Percentiles rank a stretch among this genome's conserved stretches.
Evolutionary conservation across 139 green algal species (phyloP).

Genomic region (Chlamydomonas sphaeroides): DNA sequence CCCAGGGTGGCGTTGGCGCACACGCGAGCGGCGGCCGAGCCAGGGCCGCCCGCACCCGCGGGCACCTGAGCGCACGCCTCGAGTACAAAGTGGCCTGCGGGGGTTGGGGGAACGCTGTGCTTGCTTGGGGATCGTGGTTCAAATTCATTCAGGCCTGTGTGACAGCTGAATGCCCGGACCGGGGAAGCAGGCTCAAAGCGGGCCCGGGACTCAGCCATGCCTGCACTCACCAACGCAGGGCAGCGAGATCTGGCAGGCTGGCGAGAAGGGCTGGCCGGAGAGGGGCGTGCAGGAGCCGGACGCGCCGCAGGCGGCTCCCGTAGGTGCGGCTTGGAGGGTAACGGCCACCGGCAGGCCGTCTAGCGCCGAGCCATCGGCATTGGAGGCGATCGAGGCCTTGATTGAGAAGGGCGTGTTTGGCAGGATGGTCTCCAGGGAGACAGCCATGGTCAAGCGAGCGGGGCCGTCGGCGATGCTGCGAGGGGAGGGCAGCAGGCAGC

Average conservation of each 20-base stretch:
- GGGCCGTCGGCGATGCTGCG: constrained; percentile 46
- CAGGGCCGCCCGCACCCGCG: background rate
- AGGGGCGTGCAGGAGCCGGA: background rate
- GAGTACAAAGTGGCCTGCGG: constrained; percentile 49
- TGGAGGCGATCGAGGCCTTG: constrained; percentile 40
- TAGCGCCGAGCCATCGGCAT: constrained; percentile 41
- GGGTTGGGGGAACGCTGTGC: too few relatives aligned
- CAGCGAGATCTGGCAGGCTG: constrained; percentile 50
- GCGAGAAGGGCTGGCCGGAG: background rate
- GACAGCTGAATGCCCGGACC: too few relatives aligned
- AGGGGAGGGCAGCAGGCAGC: too few relatives aligned
- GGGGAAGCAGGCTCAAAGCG: too few relatives aligned
- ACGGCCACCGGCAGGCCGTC: constrained; percentile 19
- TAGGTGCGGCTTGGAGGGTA: constrained; percentile 8
- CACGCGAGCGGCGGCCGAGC: too few relatives aligned
- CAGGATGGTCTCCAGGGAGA: constrained; percentile 40
- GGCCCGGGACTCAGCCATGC: too few relatives aligned
- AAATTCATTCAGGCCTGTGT: too few relatives aligned
- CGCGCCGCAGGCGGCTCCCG: background rate
- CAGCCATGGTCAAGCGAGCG: background rate
- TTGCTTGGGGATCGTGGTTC: too few relatives aligned
- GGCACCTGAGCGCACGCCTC: constrained; percentile 22
- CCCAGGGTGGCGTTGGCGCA: constrained; percentile 2
- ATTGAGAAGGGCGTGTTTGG: constrained; percentile 49
- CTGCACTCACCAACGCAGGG: too few relatives aligned